Percentiles rank a stretch among this genome's conserved stretches.
These are phyloP conservation scores for Sugiyamaella neomexicana DNA, from an alignment of 1,139 yeast genomes.

Conservation along the genomic window DNA sequence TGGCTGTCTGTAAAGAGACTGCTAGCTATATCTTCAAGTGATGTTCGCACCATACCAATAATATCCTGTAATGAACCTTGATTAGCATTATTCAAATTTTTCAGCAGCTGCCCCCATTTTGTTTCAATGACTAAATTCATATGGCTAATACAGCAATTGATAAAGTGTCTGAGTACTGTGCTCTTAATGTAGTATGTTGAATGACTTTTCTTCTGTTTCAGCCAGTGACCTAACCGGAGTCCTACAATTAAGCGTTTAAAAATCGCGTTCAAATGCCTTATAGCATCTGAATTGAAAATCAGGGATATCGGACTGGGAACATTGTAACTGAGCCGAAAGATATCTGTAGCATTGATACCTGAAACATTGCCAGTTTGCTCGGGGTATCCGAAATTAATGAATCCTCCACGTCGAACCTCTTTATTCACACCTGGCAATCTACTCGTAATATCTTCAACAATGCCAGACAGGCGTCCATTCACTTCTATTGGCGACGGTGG, in stretches of 20 bases:
- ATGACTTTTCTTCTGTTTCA: conserved; percentile 16
- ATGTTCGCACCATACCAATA: neutral
- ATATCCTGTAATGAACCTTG: conserved; percentile 6
- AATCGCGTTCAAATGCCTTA: conserved; percentile 18
- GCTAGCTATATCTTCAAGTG: conserved; percentile 1
- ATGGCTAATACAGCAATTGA: conserved; percentile 15
- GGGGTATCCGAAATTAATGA: conserved; percentile 26
- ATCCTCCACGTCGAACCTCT: conserved; percentile 16
- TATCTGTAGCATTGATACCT: conserved; percentile 1
- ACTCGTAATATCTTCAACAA: conserved; percentile 20
- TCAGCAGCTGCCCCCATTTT: conserved; percentile 15
- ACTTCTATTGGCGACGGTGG: conserved; percentile 27
- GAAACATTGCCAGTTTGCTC: neutral
- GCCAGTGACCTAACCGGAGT: conserved; percentile 20
- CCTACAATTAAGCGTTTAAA: conserved; percentile 24
- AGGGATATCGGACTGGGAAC: conserved; percentile 28
- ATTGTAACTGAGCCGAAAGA: conserved; percentile 19
- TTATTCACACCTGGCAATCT: conserved; percentile 11
- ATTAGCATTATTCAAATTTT: neutral
- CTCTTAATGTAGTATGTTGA: neutral
- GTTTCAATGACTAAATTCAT: conserved; percentile 1
- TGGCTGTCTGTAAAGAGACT: conserved; percentile 1
- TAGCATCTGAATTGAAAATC: conserved; percentile 20
- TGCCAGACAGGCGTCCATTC: conserved; percentile 23
- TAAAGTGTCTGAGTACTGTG: conserved; percentile 22